These are phyloP conservation scores for Wickerhamiella infanticola DNA, from an alignment of 1,139 yeast species.

Conservation along the genomic window DNA sequence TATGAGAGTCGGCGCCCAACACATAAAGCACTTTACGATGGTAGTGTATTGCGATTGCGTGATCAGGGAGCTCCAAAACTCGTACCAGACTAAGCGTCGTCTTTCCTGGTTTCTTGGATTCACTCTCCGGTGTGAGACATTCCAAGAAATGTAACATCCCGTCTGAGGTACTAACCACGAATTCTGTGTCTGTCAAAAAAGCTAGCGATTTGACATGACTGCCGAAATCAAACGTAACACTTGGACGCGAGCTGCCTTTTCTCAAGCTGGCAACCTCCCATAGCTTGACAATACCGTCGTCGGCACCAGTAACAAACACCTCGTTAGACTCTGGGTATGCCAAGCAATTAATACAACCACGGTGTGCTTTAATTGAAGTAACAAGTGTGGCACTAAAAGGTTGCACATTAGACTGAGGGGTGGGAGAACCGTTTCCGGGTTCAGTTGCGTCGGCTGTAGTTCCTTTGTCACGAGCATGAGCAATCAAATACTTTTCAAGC, in stretches of 20 bases:
- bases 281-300: slow-evolving; percentile 49
- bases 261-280: slow-evolving; percentile 68
- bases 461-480: not conserved
- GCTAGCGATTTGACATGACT: slow-evolving; percentile 20
- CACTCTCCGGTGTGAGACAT: slow-evolving; percentile 18
- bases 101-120: slow-evolving; percentile 17
- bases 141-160: slow-evolving; percentile 46
- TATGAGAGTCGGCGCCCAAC: slow-evolving; percentile 38
- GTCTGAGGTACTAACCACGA: slow-evolving; percentile 53
- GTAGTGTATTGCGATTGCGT: slow-evolving; percentile 10
- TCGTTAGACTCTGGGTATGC: slow-evolving; percentile 41
- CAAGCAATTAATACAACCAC: slow-evolving; percentile 37
- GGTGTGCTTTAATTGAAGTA: slow-evolving; percentile 44
- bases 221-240: slow-evolving; percentile 21
- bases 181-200: slow-evolving; percentile 45
- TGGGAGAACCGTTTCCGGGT: not conserved
- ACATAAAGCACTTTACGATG: slow-evolving; percentile 23
- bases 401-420: not conserved
- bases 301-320: slow-evolving; percentile 66
- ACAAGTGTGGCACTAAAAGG: slow-evolving; percentile 34
- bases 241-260: slow-evolving; percentile 45
- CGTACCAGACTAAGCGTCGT: slow-evolving; percentile 22
- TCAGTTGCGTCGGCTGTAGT: not conserved
- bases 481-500: not conserved
- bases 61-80: slow-evolving; percentile 9